Evolutionary conservation across 495 filamentous ascomycete species (phyloP), one percentile per base, ranked within the genome.

Genomic region (Penicillium malachiteum): DNA sequence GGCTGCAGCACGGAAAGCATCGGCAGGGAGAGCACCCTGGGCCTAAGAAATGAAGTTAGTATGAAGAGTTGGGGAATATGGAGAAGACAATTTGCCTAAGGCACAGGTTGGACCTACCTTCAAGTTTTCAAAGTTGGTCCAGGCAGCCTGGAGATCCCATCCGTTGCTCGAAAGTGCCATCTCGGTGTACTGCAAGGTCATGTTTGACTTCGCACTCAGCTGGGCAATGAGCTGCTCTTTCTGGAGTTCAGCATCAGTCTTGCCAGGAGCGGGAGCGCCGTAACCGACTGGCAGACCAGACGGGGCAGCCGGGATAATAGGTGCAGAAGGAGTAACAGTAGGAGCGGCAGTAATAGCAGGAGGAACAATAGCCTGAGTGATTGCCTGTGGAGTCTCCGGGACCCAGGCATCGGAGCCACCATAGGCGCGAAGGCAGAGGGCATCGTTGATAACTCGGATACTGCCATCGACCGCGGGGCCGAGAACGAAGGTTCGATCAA

Each of bases 401-500:
- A 72, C 71, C 80, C 84, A 88, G 30, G 83, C 83, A 33, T 81
- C 77, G 33, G 73, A 66, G 34, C 86, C 86, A 32, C 86, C 84
- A 57, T 81, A 88, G 1, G 83, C 78, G 42, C 88, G 81, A 26
- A 96, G 69, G 17, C 82, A 81, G 44, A 95, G 77, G 62, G 90
- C 83, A 69, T 97, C 93, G 66, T 80, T 91, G 49, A 92, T 77
- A 16, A 97, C 89, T 39, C 92, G 80, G 39, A 96, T 83, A 3
- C 80, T 78, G 5, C 80, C 78, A 7, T 78, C 79, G 21, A 76
- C 78, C 34, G 89, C 90, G 5, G 91, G 91, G 1, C 91, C 90
- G 16, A 97, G 76, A 41, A 92, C 76, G 60, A 97, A 91, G 0
- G 84, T 90, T 18, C 93, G 84, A 56, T 93, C 88, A 72, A 96